Conservation (phyloP, 2,329 filamentous ascomycete genomes). For the Phialemonium atrogriseum region DNA sequence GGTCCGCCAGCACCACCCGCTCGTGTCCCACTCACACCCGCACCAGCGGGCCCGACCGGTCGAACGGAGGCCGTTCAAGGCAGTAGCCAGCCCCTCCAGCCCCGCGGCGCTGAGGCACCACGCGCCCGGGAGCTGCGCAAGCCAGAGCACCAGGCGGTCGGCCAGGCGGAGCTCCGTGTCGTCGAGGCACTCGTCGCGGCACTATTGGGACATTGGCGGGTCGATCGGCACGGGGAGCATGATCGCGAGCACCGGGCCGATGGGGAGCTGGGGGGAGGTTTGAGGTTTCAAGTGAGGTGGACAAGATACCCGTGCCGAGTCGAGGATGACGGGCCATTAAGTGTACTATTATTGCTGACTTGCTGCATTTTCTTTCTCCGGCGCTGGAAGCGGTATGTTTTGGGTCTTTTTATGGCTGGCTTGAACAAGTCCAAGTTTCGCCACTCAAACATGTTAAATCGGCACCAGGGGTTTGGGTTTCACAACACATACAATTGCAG, state of each 20-base stretch:
- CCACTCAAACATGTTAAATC: too few species aligned
- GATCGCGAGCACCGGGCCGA: slow-evolving; percentile 56
- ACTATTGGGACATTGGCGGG: slow-evolving; percentile 89
- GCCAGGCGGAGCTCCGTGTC: slow-evolving; percentile 61
- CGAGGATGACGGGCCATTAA: too few species aligned
- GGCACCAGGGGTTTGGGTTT: too few species aligned
- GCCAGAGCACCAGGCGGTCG: slow-evolving; percentile 74
- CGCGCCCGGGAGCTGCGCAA: slow-evolving; percentile 63
- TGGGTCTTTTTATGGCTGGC: too few species aligned
- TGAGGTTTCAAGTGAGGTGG: too few species aligned
- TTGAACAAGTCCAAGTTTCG: too few species aligned
- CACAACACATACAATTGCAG: too few species aligned
- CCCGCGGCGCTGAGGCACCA: slow-evolving; percentile 40
- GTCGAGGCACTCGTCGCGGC: slow-evolving; percentile 69
- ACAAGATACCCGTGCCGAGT: too few species aligned
- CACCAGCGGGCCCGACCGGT: slow-evolving; percentile 25
- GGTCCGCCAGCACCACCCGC: slow-evolving; percentile 81
- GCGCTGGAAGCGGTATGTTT: too few species aligned
- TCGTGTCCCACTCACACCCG: slow-evolving; percentile 50
- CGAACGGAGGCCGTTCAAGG: slow-evolving; percentile 51
- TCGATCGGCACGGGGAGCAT: slow-evolving; percentile 69
- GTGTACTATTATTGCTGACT: too few species aligned
- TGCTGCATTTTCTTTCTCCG: too few species aligned
- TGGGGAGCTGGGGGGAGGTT: slow-evolving; percentile 75
- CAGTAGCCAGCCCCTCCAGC: slow-evolving; percentile 39